These are phyloP conservation scores for Salvia miltiorrhiza DNA, from an alignment of 257 asterid species.

Conservation along the genomic window DNA sequence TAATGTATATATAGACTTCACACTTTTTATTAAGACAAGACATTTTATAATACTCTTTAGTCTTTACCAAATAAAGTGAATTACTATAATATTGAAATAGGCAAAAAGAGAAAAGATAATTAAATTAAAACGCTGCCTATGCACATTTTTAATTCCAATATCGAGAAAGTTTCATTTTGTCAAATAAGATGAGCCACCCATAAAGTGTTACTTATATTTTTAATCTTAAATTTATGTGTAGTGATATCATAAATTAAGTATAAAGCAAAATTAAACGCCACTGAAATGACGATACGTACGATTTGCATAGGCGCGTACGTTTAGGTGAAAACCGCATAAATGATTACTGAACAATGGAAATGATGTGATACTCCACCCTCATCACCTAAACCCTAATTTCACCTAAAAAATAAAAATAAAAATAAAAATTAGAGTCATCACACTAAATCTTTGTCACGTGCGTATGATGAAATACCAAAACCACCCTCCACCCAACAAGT, in stretches of 20 bases:
- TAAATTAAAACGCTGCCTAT: background rate
- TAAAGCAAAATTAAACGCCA: background rate
- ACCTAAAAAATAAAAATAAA: background rate
- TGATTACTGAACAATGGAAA: background rate
- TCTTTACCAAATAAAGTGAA: too few relatives aligned
- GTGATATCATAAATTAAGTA: background rate
- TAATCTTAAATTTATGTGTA: too few relatives aligned
- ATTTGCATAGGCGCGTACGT: too few relatives aligned
- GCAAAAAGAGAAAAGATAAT: too few relatives aligned
- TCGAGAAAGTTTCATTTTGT: too few relatives aligned
- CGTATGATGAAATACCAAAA: slow-evolving; percentile 10
- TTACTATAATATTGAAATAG: too few relatives aligned
- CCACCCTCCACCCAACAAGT: slow-evolving; percentile 11
- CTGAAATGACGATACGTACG: background rate
- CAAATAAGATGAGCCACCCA: too few relatives aligned
- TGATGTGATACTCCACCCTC: slow-evolving; percentile 22
- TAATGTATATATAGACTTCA: too few relatives aligned
- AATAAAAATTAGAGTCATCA: background rate
- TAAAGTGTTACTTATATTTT: too few relatives aligned
- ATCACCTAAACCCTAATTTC: slow-evolving; percentile 26
- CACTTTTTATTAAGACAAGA: too few relatives aligned
- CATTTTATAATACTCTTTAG: too few relatives aligned
- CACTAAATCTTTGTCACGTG: slow-evolving; percentile 11
- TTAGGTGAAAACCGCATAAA: background rate
- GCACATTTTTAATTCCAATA: background rate